Percentiles rank a stretch among this genome's conserved stretches.
Conservation (phyloP, 2,329 filamentous ascomycete genomes). For the Diaporthe batatas region DNA sequence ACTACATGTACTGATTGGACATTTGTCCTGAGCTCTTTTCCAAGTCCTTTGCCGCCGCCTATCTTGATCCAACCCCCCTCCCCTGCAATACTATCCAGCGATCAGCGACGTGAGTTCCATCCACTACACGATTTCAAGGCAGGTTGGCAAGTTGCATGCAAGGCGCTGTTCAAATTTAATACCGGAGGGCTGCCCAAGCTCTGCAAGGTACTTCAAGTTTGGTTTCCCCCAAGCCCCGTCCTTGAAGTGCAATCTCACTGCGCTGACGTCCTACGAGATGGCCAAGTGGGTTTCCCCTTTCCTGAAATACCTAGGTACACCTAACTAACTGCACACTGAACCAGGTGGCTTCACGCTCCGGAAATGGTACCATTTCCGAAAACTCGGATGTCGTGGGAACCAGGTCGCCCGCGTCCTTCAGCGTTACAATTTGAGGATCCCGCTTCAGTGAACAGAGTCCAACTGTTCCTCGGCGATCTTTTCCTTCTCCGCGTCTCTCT, state of each 20-base stretch:
- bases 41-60: background rate
- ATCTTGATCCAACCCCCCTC: background rate
- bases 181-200: too few species aligned
- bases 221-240: too few species aligned
- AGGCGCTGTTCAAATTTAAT: background rate
- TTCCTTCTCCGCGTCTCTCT: slow-evolving; percentile 46
- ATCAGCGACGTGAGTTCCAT: background rate
- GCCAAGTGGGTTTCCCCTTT: too few species aligned
- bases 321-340: background rate
- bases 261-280: background rate
- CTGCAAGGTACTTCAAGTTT: too few species aligned
- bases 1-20: too few species aligned
- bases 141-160: background rate
- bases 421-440: background rate
- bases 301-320: too few species aligned
- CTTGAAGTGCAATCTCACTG: too few species aligned
- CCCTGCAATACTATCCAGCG: background rate
- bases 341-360: background rate
- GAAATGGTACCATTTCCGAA: too few species aligned
- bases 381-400: too few species aligned
- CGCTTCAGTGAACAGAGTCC: slow-evolving; percentile 13
- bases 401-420: background rate
- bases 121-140: too few species aligned
- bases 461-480: slow-evolving; percentile 39
- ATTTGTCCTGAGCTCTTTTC: too few species aligned